These are phyloP conservation scores for Microsporum audouinii DNA, from an alignment of 2,329 filamentous ascomycete genomes.

Conservation along the genomic window DNA sequence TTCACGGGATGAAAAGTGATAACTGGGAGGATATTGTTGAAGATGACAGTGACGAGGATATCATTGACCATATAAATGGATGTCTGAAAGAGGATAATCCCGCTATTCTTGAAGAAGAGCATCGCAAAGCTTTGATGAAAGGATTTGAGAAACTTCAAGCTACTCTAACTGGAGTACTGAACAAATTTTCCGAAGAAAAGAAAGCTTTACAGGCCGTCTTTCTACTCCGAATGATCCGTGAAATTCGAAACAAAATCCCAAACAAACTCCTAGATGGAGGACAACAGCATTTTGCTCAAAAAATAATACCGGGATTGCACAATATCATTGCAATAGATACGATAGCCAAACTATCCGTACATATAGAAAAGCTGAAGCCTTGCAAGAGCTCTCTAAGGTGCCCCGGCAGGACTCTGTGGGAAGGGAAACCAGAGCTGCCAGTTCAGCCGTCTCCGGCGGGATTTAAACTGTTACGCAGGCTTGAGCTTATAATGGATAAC, in stretches of 20 bases:
- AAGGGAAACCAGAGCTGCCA: constrained; percentile 62
- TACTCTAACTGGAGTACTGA: constrained; percentile 33
- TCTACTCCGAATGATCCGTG: constrained; percentile 60
- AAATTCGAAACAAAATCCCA: constrained; percentile 58
- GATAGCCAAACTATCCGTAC: constrained; percentile 31
- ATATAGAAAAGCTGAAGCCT: constrained; percentile 28
- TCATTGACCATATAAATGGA: constrained; percentile 24
- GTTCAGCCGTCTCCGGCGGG: constrained; percentile 63
- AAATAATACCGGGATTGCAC: constrained; percentile 55
- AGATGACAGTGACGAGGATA: constrained; percentile 31
- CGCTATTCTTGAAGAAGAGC: constrained; percentile 47
- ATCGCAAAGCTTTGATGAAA: constrained; percentile 45
- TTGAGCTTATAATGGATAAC: constrained; percentile 57
- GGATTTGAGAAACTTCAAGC: constrained; percentile 46
- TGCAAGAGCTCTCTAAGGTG: constrained; percentile 39
- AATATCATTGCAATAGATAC: constrained; percentile 47
- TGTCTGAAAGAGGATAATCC: constrained; percentile 64
- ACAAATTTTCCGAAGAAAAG: constrained; percentile 36
- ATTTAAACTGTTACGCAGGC: constrained; percentile 58
- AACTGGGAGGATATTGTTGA: constrained; percentile 31
- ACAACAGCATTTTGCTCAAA: constrained; percentile 43
- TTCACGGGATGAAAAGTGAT: constrained; percentile 26
- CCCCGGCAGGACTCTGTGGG: constrained; percentile 62
- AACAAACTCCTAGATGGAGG: constrained; percentile 31
- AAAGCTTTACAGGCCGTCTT: constrained; percentile 47